Percentiles rank a stretch among this genome's conserved stretches.
Conservation (phyloP, 2,329 filamentous ascomycete species). For the Metarhizium anisopliae region DNA sequence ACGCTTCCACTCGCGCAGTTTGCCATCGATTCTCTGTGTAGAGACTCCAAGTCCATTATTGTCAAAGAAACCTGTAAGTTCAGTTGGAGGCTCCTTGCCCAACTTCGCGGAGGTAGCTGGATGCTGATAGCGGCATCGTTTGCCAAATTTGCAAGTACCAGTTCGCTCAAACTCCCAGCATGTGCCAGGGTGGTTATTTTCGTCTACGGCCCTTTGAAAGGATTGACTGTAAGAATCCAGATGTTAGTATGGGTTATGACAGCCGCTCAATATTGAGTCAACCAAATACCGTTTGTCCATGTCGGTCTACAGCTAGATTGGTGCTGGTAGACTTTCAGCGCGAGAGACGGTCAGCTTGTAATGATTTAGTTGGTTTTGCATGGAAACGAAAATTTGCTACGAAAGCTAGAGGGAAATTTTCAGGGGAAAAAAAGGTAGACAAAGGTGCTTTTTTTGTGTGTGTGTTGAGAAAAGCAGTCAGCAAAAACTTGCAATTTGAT, state of each 20-base stretch:
- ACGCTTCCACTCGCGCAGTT: conserved; percentile 12
- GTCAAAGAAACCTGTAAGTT: neutral
- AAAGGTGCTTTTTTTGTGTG: too few relatives aligned
- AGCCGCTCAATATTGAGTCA: neutral
- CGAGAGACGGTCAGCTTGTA: too few relatives aligned
- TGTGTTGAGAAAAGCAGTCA: too few relatives aligned
- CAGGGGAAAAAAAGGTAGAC: too few relatives aligned
- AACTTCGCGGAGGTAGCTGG: neutral
- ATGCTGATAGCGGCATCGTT: conserved; percentile 8
- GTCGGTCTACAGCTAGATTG: neutral
- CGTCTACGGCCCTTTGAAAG: neutral
- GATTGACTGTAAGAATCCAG: neutral
- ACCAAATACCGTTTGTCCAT: neutral
- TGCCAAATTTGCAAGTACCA: conserved; percentile 9
- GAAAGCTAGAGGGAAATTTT: too few relatives aligned
- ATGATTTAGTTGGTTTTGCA: too few relatives aligned
- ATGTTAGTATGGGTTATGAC: neutral
- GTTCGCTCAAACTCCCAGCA: conserved; percentile 1
- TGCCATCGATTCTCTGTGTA: conserved; percentile 7
- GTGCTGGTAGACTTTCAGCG: too few relatives aligned
- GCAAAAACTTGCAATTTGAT: too few relatives aligned
- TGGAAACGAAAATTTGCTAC: too few relatives aligned
- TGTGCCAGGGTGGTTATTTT: neutral
- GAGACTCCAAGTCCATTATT: neutral
- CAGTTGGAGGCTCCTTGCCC: too few relatives aligned